Evolutionary conservation across 2,329 filamentous ascomycete genomes (phyloP), one percentile per base, ranked within the genome.

Genomic region (Botrytis sinoallii): DNA sequence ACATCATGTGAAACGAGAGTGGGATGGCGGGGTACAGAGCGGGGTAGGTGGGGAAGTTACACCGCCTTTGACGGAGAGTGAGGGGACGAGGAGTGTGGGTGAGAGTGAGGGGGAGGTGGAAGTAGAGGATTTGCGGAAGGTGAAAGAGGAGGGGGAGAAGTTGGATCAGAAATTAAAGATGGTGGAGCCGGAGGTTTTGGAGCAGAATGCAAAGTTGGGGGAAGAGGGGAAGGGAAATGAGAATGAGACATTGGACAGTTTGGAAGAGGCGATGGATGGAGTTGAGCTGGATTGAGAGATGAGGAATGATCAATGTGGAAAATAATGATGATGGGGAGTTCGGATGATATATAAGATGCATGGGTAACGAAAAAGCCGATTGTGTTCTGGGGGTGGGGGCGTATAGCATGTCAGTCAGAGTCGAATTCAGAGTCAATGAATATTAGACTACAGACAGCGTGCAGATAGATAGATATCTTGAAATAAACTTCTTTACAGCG

Each of bases 51-150:
- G 80, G 5, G 77, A 79, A 57, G 71, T 77, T 12, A 81, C 81
- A 16, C 80, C 80, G 6, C 80, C 80, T 4, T 76, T 79, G 74
- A 80, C 79, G 0, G 80, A 81, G 66, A 79, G 77, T 57, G 78
- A 79, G 38, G 78, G 77, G 0, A 79, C 75, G 48, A 75, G 77
- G 67, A 80, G 77, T 70, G 79, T 80, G 5, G 76, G 77, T 70
- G 79, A 79, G 5, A 77, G 74, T 57, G 70, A 67, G 40, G 70
- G 63, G 20, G 46, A 72, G 16, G 38, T 55, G 5, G 79, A 77
- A 40, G 73, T 59, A 3, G 76, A 57, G 8, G 76, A 78, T 14
- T 73, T 77, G 29, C 60, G 73, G 40, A 69, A 59, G 32, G 71
- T 75, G 16, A 79, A 76, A 63, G 73, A 75, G 32, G 72, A 77